Conservation (phyloP, 2,329 filamentous ascomycete genomes). For the Colletotrichum cuscutae region DNA sequence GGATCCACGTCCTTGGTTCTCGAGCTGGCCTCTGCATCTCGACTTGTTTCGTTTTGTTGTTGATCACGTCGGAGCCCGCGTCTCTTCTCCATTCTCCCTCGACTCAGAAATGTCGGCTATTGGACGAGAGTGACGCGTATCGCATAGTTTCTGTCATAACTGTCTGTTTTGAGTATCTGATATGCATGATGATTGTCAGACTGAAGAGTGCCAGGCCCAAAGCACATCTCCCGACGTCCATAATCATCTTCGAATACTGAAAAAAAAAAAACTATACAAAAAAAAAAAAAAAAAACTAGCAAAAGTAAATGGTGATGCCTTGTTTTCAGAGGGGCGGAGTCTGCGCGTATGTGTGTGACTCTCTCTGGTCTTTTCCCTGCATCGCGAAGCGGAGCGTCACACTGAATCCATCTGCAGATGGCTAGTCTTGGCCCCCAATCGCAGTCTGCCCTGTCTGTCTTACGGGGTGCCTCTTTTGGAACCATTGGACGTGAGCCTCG, state of each 20-base stretch:
- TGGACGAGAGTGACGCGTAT: background rate
- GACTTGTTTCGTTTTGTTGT: background rate
- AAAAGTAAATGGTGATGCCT: background rate
- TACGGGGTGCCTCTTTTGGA: background rate
- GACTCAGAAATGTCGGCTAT: background rate
- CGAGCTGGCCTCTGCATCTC: background rate
- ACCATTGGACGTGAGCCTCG: background rate
- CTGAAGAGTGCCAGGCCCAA: background rate
- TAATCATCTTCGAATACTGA: background rate
- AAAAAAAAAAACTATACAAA: no score
- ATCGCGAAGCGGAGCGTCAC: conserved; percentile 23
- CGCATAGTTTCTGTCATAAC: background rate
- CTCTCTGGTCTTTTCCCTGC: conserved; percentile 1
- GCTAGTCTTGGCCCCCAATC: conserved; percentile 4
- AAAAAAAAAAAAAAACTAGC: background rate
- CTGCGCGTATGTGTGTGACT: conserved; percentile 2
- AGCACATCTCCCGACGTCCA: background rate
- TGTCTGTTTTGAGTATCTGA: background rate
- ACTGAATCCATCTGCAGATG: background rate
- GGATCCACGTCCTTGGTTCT: background rate
- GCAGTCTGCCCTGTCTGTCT: background rate
- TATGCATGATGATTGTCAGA: conserved; percentile 1
- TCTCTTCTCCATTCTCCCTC: background rate
- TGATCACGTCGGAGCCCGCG: background rate
- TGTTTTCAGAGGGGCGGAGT: conserved; percentile 20